Conservation (phyloP, 352 stramenopile species). For the Pythium dissimile region DNA sequence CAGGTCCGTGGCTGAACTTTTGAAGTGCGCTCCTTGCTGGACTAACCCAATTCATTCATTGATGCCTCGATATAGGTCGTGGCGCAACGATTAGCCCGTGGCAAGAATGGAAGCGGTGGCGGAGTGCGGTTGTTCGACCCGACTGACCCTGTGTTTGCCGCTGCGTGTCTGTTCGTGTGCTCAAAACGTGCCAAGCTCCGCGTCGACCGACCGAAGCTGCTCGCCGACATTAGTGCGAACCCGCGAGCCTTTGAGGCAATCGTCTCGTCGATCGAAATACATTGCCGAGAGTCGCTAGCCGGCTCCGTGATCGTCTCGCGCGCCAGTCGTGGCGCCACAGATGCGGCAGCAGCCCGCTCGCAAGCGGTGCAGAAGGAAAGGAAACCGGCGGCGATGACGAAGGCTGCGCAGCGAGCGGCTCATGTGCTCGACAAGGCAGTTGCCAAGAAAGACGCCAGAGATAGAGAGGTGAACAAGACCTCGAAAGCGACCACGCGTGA, state of each 20-base stretch:
- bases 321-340: background rate
- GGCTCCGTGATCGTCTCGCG: background rate
- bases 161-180: conserved; percentile 62
- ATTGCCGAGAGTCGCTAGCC: conserved; percentile 5
- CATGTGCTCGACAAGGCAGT: conserved; percentile 12
- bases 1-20: conserved; percentile 12
- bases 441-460: background rate
- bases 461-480: background rate
- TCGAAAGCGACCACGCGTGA: background rate
- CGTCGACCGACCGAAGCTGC: conserved; percentile 52
- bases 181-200: conserved; percentile 70
- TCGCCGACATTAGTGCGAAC: conserved; percentile 58
- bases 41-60: background rate
- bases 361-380: background rate
- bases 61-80: conserved; percentile 16
- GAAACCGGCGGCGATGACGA: conserved; percentile 4
- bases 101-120: conserved; percentile 8
- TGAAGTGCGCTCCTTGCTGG: background rate
- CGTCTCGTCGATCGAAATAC: conserved; percentile 62
- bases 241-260: conserved; percentile 59
- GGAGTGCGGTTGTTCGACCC: conserved; percentile 27
- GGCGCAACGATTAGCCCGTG: conserved; percentile 23
- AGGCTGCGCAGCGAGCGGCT: conserved; percentile 20
- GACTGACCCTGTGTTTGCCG: conserved; percentile 50
- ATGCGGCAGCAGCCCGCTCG: background rate